phyloP scores from a whole-genome alignment of 805 yeast genomes.

The Wickerhamiella lipophila region DNA sequence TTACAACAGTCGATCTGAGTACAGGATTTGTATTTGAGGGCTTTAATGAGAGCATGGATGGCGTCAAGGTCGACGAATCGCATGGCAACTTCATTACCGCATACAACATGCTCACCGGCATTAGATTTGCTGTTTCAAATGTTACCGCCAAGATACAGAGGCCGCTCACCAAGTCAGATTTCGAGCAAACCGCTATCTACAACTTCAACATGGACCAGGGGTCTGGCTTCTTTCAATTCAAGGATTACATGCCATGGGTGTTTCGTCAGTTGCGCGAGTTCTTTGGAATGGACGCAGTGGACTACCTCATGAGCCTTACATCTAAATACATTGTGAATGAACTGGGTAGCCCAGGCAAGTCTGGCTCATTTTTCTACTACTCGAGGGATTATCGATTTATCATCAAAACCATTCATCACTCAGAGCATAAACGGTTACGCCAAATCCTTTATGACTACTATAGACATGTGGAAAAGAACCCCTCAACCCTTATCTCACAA shows the following conservation, averaged over 20 bases:
- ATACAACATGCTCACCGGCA: constrained; percentile 94
- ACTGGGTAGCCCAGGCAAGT: constrained; percentile 89
- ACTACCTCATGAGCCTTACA: constrained; percentile 80
- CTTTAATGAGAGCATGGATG: constrained; percentile 45
- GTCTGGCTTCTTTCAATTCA: constrained; percentile 90
- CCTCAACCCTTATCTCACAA: constrained; percentile 84
- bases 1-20: constrained; percentile 6
- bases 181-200: constrained; percentile 57
- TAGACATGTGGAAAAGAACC: constrained; percentile 66
- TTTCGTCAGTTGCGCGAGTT: constrained; percentile 68
- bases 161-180: constrained; percentile 58
- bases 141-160: constrained; percentile 71
- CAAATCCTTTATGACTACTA: constrained; percentile 63
- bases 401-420: constrained; percentile 87
- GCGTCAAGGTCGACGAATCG: constrained; percentile 79
- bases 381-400: constrained; percentile 88
- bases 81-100: constrained; percentile 90
- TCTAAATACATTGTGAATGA: constrained; percentile 87
- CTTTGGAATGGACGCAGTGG: constrained; percentile 91
- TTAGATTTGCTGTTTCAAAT: constrained; percentile 85
- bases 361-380: constrained; percentile 92
- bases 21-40: constrained; percentile 13
- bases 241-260: constrained; percentile 91
- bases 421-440: constrained; percentile 79
- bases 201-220: constrained; percentile 52